These are phyloP conservation scores for Trichophyton mentagrophytes DNA, from an alignment of 2,329 filamentous ascomycete species.

Conservation along the genomic window DNA sequence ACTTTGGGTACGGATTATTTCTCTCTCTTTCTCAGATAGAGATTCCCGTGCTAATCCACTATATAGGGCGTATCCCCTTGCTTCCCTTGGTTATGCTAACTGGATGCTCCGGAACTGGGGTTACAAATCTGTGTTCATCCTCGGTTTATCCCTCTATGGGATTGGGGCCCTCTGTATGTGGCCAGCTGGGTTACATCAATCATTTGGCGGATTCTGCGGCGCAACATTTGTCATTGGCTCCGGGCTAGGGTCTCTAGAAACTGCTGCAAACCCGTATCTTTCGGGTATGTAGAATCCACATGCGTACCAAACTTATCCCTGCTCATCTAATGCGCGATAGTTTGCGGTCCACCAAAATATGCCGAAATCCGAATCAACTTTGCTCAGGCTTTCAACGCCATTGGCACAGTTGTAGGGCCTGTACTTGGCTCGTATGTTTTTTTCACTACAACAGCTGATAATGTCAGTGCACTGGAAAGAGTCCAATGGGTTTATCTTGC, in stretches of 20 bases:
- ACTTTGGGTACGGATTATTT: conserved; percentile 41
- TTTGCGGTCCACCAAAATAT: conserved; percentile 63
- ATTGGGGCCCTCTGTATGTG: conserved; percentile 71
- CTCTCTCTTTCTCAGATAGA: not conserved
- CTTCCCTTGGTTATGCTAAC: conserved; percentile 41
- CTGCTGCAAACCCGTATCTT: conserved; percentile 64
- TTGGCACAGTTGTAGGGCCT: conserved; percentile 61
- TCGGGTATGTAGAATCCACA: conserved; percentile 31
- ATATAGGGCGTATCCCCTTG: conserved; percentile 40
- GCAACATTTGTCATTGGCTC: conserved; percentile 61
- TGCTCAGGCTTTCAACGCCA: conserved; percentile 64
- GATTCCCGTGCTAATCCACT: not conserved
- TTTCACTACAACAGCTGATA: conserved; percentile 51
- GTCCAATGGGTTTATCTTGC: conserved; percentile 76
- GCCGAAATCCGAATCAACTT: conserved; percentile 66
- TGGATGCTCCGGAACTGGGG: conserved; percentile 59
- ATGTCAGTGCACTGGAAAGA: conserved; percentile 46
- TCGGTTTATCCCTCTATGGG: conserved; percentile 57
- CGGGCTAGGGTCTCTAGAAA: conserved; percentile 61
- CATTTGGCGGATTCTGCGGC: conserved; percentile 62
- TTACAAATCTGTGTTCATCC: conserved; percentile 69
- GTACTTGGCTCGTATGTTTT: conserved; percentile 61
- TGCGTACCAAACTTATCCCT: not conserved
- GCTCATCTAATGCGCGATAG: conserved; percentile 15
- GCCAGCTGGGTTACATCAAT: conserved; percentile 61